Base-by-base conservation (phyloP, 345 rosid species). In the Ceriops decandra region DNA sequence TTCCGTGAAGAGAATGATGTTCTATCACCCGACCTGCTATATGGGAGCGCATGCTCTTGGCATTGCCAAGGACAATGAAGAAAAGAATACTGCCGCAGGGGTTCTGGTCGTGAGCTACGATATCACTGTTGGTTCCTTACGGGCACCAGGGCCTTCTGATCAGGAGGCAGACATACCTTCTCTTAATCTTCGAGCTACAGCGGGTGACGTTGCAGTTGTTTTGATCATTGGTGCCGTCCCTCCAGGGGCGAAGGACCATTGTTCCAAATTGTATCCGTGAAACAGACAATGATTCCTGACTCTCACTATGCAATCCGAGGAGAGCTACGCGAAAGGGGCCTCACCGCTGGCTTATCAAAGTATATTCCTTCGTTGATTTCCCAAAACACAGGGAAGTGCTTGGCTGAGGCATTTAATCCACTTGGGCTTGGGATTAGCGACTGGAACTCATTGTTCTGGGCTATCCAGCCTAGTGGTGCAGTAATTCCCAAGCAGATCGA, bases 81-180 rank as follows among this genome's bases (percentile, higher is more conserved):
- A 71, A 62, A 71, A 71, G 26, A 71, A 71, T 47, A 57, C 57
- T 9, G 69, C 69, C 4, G 62, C 74, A 1, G 24, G 74, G 1
- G 69, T 71, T 64, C 69, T 71, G 24, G 69, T 71, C 49, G 74
- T 71, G 13, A 56, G 74, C 57, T 71, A 64, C 1, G 74, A 64
- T 15, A 57, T 63, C 22, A 57, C 68, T 8, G 69, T 57, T 1
- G 64, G 27, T 64, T 2, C 57, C 58, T 27, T 71, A 57, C 26
- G 63, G 74, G 49, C 17, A 42, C 49, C 47, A 0, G 74, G 74
- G 3, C 68, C 74, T 2, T 64, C 69, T 5, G 74, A 64, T 22
- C 49, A 42, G 49, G 49, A 42, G 19, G 64, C 26, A 8, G 63
- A 64, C 32, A 46, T 64, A 47, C 68, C 64, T 57, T 71, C 74